Base-by-base conservation (phyloP, 1,284 basidiomycete species). In the Heliocybe sulcata region DNA sequence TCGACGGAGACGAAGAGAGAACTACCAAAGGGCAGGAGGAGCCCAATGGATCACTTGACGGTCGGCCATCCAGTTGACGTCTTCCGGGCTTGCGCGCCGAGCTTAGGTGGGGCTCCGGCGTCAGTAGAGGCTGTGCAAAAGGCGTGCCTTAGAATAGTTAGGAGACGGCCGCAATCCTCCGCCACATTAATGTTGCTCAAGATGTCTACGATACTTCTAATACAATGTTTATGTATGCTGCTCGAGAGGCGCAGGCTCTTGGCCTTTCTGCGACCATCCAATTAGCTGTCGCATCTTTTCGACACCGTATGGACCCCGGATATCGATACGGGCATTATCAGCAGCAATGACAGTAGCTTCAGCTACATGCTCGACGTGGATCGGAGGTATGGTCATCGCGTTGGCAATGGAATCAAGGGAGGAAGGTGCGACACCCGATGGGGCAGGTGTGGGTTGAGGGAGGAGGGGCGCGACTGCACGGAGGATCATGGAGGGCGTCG, bases 341-440 rank as follows among this genome's bases (percentile, higher is more conserved):
- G 59, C 67, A 56, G 77, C 74, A n/a, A 74, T 70, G 59, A 85
- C 85, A 9, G 94, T 82, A 0, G 94, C 93, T 62, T 88, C 84
- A 1, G 90, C 96, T 35, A 99, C 93, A 57, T 96, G 94, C 64
- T 99, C 96, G 25, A 98, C 92, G 66, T 99, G 96, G 50, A 99
- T 84, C 0, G 97, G 94, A 25, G 88, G 92, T 54, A 89, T 87
- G 11, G 80, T 81, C 57, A 96, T 69, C 22, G 88, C 84, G 55
- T 88, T 85, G 2, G 91, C 84, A 29, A 98, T 72, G 1, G 91
- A 85, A 35, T 85, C 77, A 27, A 85, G 69, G 10, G 80, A 66
- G 23, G 84, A 82, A 33, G 71, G 63, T 53, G 62, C 54, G n/a
- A 66, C 62, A 19, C 64, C 67, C 52, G 63, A 60, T 56, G 60